Evolutionary conservation across 2,329 filamentous ascomycete genomes (phyloP).

Genomic region (Ophiostoma populinum): DNA sequence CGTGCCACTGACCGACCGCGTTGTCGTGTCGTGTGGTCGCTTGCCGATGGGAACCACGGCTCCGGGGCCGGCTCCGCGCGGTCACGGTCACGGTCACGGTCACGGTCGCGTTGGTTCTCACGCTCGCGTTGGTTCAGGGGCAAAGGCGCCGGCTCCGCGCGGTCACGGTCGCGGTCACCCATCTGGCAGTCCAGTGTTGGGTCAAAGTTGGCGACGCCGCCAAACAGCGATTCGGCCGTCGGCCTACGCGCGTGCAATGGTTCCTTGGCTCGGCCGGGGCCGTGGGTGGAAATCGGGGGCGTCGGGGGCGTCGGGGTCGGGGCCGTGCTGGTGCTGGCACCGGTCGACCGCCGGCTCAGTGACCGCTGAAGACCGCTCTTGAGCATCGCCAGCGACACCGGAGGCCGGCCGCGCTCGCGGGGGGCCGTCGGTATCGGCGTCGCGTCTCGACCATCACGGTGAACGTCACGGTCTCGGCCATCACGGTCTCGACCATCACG

Average conservation of each 20-base stretch:
- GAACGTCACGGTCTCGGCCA: too few species aligned
- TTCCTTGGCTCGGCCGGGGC: too few species aligned
- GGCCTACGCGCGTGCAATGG: conserved; percentile 20
- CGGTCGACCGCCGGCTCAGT: conserved; percentile 1
- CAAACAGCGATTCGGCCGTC: conserved; percentile 31
- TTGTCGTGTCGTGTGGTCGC: conserved; percentile 14
- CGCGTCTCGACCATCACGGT: too few species aligned
- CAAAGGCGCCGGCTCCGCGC: too few species aligned
- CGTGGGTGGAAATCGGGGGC: too few species aligned
- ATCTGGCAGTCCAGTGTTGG: conserved; percentile 50
- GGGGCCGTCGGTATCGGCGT: too few species aligned
- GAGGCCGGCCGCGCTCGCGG: neutral
- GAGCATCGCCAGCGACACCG: conserved; percentile 2
- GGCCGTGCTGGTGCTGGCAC: conserved; percentile 6
- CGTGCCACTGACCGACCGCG: conserved; percentile 6
- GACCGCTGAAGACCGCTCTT: conserved; percentile 19
- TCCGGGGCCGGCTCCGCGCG: neutral
- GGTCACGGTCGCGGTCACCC: conserved; percentile 35
- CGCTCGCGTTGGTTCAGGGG: neutral
- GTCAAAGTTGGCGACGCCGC: conserved; percentile 49
- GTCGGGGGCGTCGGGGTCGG: conserved; percentile 17
- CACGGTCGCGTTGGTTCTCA: conserved; percentile 21
- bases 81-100: conserved; percentile 22
- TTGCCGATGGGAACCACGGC: conserved; percentile 24
- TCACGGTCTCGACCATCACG: too few species aligned